Evolutionary conservation across 371 early-diverging fungal species (phyloP).

Genomic region (Mucor mucedo): DNA sequence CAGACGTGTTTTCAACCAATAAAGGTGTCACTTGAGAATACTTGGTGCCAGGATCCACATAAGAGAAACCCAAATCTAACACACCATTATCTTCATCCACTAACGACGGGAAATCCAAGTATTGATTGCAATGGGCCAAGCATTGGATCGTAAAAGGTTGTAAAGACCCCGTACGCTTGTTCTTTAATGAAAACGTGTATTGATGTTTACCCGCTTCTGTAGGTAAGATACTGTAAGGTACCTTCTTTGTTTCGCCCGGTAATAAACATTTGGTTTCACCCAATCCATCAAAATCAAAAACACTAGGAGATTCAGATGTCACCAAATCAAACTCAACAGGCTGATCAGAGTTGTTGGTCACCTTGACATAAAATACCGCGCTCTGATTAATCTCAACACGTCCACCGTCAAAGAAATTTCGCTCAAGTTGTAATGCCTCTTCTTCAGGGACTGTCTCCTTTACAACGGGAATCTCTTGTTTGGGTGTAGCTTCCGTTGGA

Average conservation of each 20-base stretch:
- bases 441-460: not conserved
- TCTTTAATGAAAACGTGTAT: conserved; percentile 55
- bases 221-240: conserved; percentile 66
- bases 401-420: conserved; percentile 62
- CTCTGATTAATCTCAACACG: conserved; percentile 61
- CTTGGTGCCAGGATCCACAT: conserved; percentile 78
- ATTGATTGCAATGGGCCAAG: conserved; percentile 61
- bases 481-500: not conserved
- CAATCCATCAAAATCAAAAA: conserved; percentile 39
- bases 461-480: no score
- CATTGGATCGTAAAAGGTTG: conserved; percentile 63
- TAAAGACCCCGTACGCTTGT: conserved; percentile 34
- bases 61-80: conserved; percentile 83
- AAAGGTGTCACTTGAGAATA: conserved; percentile 79
- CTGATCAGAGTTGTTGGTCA: conserved; percentile 54
- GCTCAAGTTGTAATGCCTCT: conserved; percentile 50
- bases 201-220: conserved; percentile 58
- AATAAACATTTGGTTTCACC: conserved; percentile 33
- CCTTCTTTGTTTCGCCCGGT: conserved; percentile 62
- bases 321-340: conserved; percentile 45
- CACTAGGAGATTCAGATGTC: conserved; percentile 25
- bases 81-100: conserved; percentile 61
- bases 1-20: conserved; percentile 72
- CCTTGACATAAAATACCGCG: conserved; percentile 61
- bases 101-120: conserved; percentile 70